These are phyloP conservation scores for Trametes hirsuta DNA, from an alignment of 1,284 basidiomycete species.

Conservation along the genomic window DNA sequence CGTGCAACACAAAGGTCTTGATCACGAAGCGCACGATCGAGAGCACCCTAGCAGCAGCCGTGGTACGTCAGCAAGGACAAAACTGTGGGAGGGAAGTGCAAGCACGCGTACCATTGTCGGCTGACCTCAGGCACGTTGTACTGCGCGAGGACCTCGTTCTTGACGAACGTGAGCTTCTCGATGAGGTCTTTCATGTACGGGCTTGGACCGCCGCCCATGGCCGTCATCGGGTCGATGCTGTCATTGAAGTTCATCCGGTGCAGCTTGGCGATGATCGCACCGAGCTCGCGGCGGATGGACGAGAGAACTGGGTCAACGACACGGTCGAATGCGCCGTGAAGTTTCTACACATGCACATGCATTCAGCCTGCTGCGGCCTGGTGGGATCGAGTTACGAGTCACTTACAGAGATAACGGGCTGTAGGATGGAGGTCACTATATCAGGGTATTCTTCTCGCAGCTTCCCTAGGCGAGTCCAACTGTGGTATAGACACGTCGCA, in stretches of 20 bases:
- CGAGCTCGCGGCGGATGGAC: constrained; percentile 79
- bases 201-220: constrained; percentile 73
- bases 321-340: constrained; percentile 59
- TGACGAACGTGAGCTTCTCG: constrained; percentile 83
- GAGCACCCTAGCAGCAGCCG: constrained; percentile 53
- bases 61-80: background rate
- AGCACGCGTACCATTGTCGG: constrained; percentile 65
- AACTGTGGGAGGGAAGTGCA: background rate
- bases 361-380: background rate
- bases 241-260: constrained; percentile 85
- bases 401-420: constrained; percentile 62
- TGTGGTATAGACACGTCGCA: constrained; percentile 79
- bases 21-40: constrained; percentile 77
- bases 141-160: constrained; percentile 72
- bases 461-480: constrained; percentile 69
- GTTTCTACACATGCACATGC: constrained; percentile 48
- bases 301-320: constrained; percentile 73
- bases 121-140: constrained; percentile 73
- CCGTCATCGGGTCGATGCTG: constrained; percentile 61
- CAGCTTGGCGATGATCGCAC: constrained; percentile 76
- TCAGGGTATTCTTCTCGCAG: constrained; percentile 75
- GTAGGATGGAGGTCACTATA: constrained; percentile 61
- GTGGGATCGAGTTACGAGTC: background rate
- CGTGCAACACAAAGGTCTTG: constrained; percentile 85
- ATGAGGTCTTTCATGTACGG: constrained; percentile 89